Base-by-base conservation (phyloP, 2,329 filamentous ascomycete genomes). In the Dactylonectria estremocensis region DNA sequence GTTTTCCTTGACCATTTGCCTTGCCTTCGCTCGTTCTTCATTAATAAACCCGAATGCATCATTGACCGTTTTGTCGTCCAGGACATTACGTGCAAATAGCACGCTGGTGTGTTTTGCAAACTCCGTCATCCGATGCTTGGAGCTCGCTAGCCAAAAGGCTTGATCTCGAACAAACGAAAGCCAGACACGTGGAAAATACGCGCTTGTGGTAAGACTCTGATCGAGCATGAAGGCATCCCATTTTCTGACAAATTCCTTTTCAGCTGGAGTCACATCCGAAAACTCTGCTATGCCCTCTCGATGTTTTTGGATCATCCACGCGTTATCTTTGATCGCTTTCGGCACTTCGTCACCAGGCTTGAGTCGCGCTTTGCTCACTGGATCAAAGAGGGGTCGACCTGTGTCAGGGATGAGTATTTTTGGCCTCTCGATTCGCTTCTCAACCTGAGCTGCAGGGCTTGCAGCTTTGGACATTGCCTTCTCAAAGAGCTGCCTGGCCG, bases 241-340 rank as follows among this genome's bases (percentile, higher is more conserved):
- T 69, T 87, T 85, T 71, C 83, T 82, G 62, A 90, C 87, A 65
- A 87, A 90, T 68, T 89, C 88, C 75, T 87, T 88, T 73, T 90
- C 88, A 16, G 83, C 80, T 3, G 80, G 75, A 13, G 84, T 84
- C 28, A 90, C 83, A 69, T 90, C 88, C 9, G 84, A 85, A 72
- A 88, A 90, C 68, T 90, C 88, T 31, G 83, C 81, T 61, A 90
- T 85, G 60, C 84, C 86, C 64, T 90, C 87, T 8, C 86, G 83
- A 66, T 90, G 88, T 77, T 89, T 90, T 68, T 89, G 87, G 33
- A 88, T 82, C 8, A 89, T 81, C 88, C 88, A 90, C 22, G 80
- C 79, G 64, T 84, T 84, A 72, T 89, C 86, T 3, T 84, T 78
- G 3, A 77, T 77, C 4, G 79, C 77, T 20, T 81, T 81, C 2